Percentiles rank a stretch among this genome's conserved stretches.
phyloP scores from a whole-genome alignment of 306 rosid genomes.

The Canavalia ensiformis region DNA sequence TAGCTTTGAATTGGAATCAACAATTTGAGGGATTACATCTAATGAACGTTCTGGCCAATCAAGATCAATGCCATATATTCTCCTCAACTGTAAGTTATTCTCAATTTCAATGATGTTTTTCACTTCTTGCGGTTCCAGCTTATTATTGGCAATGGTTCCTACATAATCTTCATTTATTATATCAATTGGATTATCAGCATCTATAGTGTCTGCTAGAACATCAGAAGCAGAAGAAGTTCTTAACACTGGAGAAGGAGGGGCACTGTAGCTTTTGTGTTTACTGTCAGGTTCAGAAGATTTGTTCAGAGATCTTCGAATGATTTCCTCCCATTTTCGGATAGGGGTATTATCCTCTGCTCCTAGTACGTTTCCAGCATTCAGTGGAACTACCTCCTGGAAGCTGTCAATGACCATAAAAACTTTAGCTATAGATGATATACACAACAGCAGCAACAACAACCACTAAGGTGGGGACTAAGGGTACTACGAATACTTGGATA shows the following conservation, averaged over 20 bases:
- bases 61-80: conserved; percentile 73
- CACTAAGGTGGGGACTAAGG: neutral
- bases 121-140: conserved; percentile 53
- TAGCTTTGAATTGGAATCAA: conserved; percentile 71
- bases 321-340: conserved; percentile 89
- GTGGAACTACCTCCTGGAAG: conserved; percentile 96
- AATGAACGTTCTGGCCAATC: conserved; percentile 95
- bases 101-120: conserved; percentile 57
- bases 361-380: conserved; percentile 91
- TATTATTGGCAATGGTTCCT: conserved; percentile 47
- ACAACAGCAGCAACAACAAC: neutral
- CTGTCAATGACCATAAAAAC: conserved; percentile 53
- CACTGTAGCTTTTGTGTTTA: conserved; percentile 81
- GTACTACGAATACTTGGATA: neutral
- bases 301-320: conserved; percentile 83
- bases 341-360: conserved; percentile 94
- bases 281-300: conserved; percentile 71
- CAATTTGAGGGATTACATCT: conserved; percentile 78
- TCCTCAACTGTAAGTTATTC: conserved; percentile 61
- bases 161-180: conserved; percentile 54
- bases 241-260: conserved; percentile 89
- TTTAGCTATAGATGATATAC: conserved; percentile 9
- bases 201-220: conserved; percentile 67
- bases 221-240: conserved; percentile 86
- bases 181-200: conserved; percentile 60